phyloP scores from a whole-genome alignment of 345 rosid species.

The Dovyalis caffra region DNA sequence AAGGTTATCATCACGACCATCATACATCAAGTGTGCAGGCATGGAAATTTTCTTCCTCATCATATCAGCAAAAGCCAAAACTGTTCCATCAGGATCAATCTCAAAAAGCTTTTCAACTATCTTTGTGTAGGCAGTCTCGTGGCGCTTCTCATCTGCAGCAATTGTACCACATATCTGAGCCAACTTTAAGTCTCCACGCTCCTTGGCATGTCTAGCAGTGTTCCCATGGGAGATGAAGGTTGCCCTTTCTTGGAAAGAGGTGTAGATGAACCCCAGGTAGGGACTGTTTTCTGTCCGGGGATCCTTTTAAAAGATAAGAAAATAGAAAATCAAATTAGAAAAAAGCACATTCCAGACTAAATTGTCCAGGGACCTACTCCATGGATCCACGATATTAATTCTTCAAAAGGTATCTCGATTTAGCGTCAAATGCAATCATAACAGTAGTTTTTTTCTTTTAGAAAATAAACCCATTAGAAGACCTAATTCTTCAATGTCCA shows the following conservation, averaged over 20 bases:
- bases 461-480: neutral
- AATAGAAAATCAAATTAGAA: neutral
- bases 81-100: constrained; percentile 79
- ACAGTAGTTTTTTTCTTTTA: neutral
- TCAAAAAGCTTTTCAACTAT: constrained; percentile 83
- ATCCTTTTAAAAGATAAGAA: constrained; percentile 48
- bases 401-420: neutral
- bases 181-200: constrained; percentile 68
- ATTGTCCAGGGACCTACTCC: neutral
- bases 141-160: constrained; percentile 93
- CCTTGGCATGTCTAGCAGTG: constrained; percentile 88
- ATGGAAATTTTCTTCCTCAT: constrained; percentile 93
- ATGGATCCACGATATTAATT: neutral
- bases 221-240: constrained; percentile 94
- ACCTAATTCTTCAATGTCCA: too few relatives aligned
- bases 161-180: constrained; percentile 92
- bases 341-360: neutral
- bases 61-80: constrained; percentile 81
- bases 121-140: constrained; percentile 90
- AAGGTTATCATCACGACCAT: constrained; percentile 64
- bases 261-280: constrained; percentile 85
- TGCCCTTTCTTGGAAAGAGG: constrained; percentile 97
- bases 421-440: neutral
- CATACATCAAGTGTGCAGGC: constrained; percentile 97
- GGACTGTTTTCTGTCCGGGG: constrained; percentile 83